Evolutionary conservation across 2,329 filamentous ascomycete genomes (phyloP), one percentile per base, ranked within the genome.

Genomic region (Aaosphaeria pasadenensis): DNA sequence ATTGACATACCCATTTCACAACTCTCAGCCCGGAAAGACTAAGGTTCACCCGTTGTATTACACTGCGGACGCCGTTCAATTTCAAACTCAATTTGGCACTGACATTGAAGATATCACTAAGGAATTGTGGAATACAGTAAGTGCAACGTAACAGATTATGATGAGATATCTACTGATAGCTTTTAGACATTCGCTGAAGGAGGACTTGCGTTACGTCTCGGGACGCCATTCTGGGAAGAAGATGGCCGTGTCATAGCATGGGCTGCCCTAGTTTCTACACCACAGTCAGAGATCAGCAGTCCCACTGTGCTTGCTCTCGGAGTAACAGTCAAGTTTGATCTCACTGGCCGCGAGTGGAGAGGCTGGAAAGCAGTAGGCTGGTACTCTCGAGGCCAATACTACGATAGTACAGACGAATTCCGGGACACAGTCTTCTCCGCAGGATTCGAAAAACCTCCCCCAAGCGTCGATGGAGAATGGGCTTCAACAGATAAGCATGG

Each of bases 361-460:
- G 65, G 76, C 33, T 84, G 81, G 81, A 67, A 59, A 11, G 58
- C 80, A 0, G 67, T 72, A 13, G 77, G 76, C 2, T 83, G 79
- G 77, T 74, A 79, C 11, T 83, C 81, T 56, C 76, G 80, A 48
- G 74, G 74, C 40, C 60, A 77, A n/a, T 77, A 77, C 51, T 84
- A 82, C 55, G 59, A 71, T 31, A 75, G 74, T 4, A 77, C 75
- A 1, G 69, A 79, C 13, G 72, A 70, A 4, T 77, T 82, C 59
- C 64, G 75, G 32, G 54, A 47, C 0, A 77, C 77, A 2, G 76
- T 73, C 55, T 72, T 64, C 47, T 62, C 63, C 24, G 64, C 69
- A 3, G 67, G 62, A 63, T 36, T 36, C n/a, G 9, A 36, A 2
- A 36, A 36, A 36, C 33, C 33, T n/a, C 33, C 33, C 9, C 33